Conservation (phyloP, 1,284 basidiomycete species). For the Violaceomyces palustris region DNA sequence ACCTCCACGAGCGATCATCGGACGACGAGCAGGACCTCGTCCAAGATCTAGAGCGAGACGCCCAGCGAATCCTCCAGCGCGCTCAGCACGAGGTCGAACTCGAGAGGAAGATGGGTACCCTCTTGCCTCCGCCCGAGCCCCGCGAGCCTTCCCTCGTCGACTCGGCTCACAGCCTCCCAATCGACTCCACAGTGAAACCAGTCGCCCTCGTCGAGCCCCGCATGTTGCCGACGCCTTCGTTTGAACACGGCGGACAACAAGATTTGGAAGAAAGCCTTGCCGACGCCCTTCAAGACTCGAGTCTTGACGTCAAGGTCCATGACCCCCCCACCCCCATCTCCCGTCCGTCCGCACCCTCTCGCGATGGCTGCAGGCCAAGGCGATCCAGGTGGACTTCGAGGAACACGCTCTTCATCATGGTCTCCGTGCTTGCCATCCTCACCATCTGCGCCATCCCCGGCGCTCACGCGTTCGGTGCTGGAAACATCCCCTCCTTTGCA, state of each 20-base stretch:
- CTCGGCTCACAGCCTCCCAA: not conserved
- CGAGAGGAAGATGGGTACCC: conserved; percentile 3
- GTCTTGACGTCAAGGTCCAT: conserved; percentile 2
- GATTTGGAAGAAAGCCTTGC: conserved; percentile 24
- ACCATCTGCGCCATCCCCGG: conserved; percentile 19
- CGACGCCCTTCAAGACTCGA: conserved; percentile 13
- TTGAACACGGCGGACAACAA: not conserved
- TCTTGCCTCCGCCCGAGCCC: too few relatives aligned
- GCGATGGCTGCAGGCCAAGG: not conserved
- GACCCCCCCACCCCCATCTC: not conserved
- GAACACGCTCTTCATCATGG: conserved; percentile 21
- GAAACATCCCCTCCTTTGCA: conserved; percentile 41
- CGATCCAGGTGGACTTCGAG: conserved; percentile 15
- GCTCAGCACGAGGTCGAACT: conserved; percentile 20
- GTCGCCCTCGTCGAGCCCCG: not conserved
- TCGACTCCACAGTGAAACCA: not conserved
- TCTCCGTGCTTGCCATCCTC: conserved; percentile 15
- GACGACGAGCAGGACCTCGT: conserved; percentile 10
- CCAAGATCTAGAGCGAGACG: conserved; percentile 12
- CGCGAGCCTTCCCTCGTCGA: not conserved
- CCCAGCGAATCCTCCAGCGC: conserved; percentile 14
- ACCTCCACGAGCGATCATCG: too few relatives aligned
- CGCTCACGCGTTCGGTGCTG: conserved; percentile 41
- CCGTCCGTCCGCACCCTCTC: not conserved
- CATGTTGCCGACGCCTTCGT: not conserved